Conservation (phyloP, 2,329 filamentous ascomycete genomes). For the Cladosporium sp. region DNA sequence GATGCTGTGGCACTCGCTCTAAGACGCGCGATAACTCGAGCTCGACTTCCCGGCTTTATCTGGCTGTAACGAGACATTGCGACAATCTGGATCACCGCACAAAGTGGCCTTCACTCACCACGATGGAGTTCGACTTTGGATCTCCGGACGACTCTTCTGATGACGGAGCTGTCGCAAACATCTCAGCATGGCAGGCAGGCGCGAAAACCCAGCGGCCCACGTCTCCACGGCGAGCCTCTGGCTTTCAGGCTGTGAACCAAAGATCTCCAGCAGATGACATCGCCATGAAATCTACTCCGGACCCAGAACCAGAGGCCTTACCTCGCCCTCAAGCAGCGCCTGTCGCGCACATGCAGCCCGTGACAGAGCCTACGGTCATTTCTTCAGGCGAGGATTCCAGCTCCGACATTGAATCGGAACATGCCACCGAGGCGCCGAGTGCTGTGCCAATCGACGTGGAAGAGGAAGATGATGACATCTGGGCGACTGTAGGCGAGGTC, state of each 20-base stretch:
- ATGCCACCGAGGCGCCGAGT: not conserved
- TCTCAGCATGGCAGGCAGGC: conserved; percentile 26
- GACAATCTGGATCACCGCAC: not conserved
- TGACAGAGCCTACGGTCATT: not conserved
- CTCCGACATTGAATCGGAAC: not conserved
- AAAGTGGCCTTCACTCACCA: not conserved
- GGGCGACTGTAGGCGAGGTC: conserved; percentile 10
- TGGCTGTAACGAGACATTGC: not conserved
- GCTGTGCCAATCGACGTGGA: not conserved
- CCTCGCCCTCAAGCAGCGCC: conserved; percentile 14
- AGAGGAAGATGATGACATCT: conserved; percentile 10
- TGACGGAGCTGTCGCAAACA: conserved; percentile 24
- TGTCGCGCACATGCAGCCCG: conserved; percentile 21
- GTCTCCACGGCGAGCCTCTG: conserved; percentile 8
- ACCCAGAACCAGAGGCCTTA: conserved; percentile 9
- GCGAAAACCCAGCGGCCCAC: conserved; percentile 1
- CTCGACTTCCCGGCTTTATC: not conserved
- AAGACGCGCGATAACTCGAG: not conserved
- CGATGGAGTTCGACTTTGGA: conserved; percentile 26
- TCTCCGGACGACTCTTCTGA: conserved; percentile 25
- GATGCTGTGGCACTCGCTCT: not conserved
- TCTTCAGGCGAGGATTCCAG: conserved; percentile 11
- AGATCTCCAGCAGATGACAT: not conserved
- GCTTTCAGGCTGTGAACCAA: conserved; percentile 14
- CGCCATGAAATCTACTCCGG: conserved; percentile 7